These are phyloP conservation scores for Salix koriyanagi DNA, from an alignment of 345 rosid species.

Conservation along the genomic window DNA sequence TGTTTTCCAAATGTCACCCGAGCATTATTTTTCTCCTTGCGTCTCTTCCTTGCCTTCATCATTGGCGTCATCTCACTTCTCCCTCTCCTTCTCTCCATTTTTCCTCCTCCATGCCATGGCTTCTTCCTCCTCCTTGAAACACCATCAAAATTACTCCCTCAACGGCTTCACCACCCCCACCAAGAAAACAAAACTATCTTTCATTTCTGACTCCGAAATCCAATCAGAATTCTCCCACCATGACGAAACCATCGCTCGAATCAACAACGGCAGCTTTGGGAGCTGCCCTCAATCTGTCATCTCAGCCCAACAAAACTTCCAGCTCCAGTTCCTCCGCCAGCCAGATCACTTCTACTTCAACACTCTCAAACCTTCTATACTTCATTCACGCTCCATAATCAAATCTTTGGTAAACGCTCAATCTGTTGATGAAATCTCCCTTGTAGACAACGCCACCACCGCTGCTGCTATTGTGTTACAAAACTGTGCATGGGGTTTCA, in stretches of 20 bases:
- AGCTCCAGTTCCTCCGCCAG: conserved; percentile 61
- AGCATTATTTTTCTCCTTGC: conserved; percentile 1
- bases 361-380: conserved; percentile 47
- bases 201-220: conserved; percentile 43
- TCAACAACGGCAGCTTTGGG: conserved; percentile 95
- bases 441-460: conserved; percentile 95
- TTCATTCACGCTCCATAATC: conserved; percentile 49
- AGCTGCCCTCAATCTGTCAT: conserved; percentile 68
- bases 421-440: conserved; percentile 61
- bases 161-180: conserved; percentile 14
- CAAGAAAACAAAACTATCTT: conserved; percentile 39
- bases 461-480: conserved; percentile 84
- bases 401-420: conserved; percentile 65
- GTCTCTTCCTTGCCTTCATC: not conserved
- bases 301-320: conserved; percentile 61
- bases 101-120: not conserved
- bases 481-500: conserved; percentile 61
- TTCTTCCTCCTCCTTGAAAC: conserved; percentile 17
- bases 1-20: conserved; percentile 8
- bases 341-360: conserved; percentile 75
- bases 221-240: conserved; percentile 78
- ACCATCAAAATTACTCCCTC: conserved; percentile 20
- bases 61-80: not conserved
- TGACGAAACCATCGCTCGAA: conserved; percentile 51
- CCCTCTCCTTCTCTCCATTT: not conserved